These are phyloP conservation scores for Microsporum audouinii DNA, from an alignment of 2,329 filamentous ascomycete species.

Conservation along the genomic window DNA sequence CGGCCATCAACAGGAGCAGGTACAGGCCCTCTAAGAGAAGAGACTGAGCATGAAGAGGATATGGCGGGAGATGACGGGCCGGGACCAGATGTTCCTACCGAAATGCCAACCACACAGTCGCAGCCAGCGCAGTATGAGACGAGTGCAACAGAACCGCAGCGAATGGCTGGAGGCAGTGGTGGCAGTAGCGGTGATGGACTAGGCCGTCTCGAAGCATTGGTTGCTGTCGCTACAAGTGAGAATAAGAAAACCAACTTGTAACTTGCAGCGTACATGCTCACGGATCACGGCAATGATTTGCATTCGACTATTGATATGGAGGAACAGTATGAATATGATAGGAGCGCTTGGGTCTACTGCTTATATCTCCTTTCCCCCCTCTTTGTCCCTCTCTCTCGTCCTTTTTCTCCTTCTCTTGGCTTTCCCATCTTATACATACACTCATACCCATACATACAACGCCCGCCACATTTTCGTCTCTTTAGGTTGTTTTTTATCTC, in stretches of 20 bases:
- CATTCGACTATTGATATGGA: not conserved
- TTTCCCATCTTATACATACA: not conserved
- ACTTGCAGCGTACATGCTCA: not conserved
- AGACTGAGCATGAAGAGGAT: not conserved
- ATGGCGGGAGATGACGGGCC: not conserved
- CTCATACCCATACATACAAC: not conserved
- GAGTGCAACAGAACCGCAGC: slow-evolving; percentile 7
- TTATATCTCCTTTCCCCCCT: not conserved
- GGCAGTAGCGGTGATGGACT: slow-evolving; percentile 27
- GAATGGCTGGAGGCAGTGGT: slow-evolving; percentile 17
- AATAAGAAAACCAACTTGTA: not conserved
- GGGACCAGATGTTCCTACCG: not conserved
- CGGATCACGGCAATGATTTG: not conserved
- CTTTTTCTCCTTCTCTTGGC: not conserved
- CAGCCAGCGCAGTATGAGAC: not conserved
- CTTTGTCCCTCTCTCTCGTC: not conserved
- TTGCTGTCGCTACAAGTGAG: slow-evolving; percentile 39
- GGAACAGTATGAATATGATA: not conserved
- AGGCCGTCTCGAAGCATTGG: slow-evolving; percentile 40
- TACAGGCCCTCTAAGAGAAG: not conserved
- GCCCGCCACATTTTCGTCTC: not conserved
- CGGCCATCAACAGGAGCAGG: slow-evolving; percentile 15
- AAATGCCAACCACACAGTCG: not conserved
- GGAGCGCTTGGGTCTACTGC: not conserved
- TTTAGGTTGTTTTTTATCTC: not conserved